These are phyloP conservation scores for Cladosporium sp. DNA, from an alignment of 2,329 filamentous ascomycete genomes.

Conservation along the genomic window DNA sequence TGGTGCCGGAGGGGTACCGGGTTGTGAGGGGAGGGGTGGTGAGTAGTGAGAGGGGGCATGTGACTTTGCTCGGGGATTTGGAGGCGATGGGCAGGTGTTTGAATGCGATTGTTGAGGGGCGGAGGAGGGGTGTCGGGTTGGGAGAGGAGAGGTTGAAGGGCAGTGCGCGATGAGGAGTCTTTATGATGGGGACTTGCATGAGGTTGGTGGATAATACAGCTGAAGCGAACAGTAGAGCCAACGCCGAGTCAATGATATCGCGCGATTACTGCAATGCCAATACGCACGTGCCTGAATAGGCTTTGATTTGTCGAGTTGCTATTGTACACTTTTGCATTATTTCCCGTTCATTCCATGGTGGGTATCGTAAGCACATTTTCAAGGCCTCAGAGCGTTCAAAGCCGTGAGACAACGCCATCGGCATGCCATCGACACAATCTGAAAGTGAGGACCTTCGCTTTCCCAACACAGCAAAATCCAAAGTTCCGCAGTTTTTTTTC, in stretches of 20 bases:
- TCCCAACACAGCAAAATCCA: too few species aligned
- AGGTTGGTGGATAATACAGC: neutral
- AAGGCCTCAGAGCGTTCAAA: too few species aligned
- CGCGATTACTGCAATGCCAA: too few species aligned
- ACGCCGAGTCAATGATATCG: too few species aligned
- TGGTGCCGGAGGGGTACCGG: constrained; percentile 75
- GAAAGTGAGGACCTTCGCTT: too few species aligned
- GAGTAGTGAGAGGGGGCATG: constrained; percentile 76
- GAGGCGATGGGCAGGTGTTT: constrained; percentile 72
- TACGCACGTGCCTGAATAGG: too few species aligned
- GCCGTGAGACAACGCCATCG: too few species aligned
- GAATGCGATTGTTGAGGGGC: constrained; percentile 59
- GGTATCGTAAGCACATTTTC: constrained; percentile 2
- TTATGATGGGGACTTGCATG: neutral
- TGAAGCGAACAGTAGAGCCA: neutral
- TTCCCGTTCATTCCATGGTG: neutral
- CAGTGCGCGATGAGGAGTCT: neutral
- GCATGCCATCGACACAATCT: too few species aligned
- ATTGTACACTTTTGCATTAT: neutral
- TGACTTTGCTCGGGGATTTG: constrained; percentile 79
- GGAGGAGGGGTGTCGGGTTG: constrained; percentile 66
- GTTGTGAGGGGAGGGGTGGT: constrained; percentile 68
- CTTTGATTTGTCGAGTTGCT: too few species aligned
- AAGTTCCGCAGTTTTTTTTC: neutral
- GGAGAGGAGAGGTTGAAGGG: constrained; percentile 29